Percentiles rank a stretch among this genome's conserved stretches.
These are phyloP conservation scores for Atkinsonella hypoxylon DNA, from an alignment of 2,329 filamentous ascomycete species.

Conservation along the genomic window DNA sequence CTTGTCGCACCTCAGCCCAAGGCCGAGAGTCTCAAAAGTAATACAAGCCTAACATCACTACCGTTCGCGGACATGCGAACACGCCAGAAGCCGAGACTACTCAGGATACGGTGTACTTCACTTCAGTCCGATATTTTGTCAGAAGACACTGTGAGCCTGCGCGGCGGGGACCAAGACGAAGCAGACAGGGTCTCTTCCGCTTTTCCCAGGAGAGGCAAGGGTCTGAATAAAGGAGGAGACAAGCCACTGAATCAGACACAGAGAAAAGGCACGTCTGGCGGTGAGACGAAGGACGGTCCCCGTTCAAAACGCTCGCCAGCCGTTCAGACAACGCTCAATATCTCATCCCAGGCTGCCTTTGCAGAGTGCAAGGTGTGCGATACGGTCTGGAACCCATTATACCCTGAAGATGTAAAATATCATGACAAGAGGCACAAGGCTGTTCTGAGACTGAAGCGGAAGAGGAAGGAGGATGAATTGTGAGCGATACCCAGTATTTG, in stretches of 20 bases:
- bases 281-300: slow-evolving; percentile 1
- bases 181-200: not conserved
- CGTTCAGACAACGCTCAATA: slow-evolving; percentile 32
- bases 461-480: slow-evolving; percentile 11
- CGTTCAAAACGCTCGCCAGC: slow-evolving; percentile 7
- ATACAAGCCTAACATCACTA: slow-evolving; percentile 6
- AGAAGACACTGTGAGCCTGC: not conserved
- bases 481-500: slow-evolving; percentile 6
- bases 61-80: slow-evolving; percentile 9
- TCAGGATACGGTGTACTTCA: slow-evolving; percentile 17
- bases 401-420: slow-evolving; percentile 30
- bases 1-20: slow-evolving; percentile 13
- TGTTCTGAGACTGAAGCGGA: slow-evolving; percentile 17
- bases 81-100: slow-evolving; percentile 16
- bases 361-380: slow-evolving; percentile 31
- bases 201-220: not conserved
- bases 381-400: slow-evolving; percentile 31
- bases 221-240: not conserved
- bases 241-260: not conserved
- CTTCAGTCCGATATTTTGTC: slow-evolving; percentile 7
- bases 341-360: slow-evolving; percentile 29
- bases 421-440: slow-evolving; percentile 28
- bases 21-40: slow-evolving; percentile 3
- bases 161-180: slow-evolving; percentile 1
- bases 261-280: not conserved